Evolutionary conservation across 805 yeast species (phyloP).

Genomic region (Metschnikowia amazonensis): DNA sequence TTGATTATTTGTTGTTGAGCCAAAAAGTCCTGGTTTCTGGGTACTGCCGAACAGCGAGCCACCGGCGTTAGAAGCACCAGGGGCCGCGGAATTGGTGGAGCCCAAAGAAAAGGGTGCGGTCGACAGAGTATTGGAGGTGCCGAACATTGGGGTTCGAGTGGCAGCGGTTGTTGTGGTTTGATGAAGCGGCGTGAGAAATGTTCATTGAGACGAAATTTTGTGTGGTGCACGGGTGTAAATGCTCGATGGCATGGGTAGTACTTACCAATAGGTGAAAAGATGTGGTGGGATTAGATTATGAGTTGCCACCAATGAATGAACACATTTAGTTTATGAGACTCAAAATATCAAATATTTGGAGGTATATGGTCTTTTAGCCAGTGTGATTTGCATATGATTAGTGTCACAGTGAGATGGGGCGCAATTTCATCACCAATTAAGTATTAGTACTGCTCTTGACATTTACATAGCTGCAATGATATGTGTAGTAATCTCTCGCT

Average conservation of each 20-base stretch:
- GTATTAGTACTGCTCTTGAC: too few species aligned
- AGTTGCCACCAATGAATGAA: too few species aligned
- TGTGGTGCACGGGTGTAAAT: constrained; percentile 5
- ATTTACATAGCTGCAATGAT: too few species aligned
- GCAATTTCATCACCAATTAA: too few species aligned
- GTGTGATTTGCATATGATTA: too few species aligned
- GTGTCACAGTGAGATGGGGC: too few species aligned
- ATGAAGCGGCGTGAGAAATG: constrained; percentile 2
- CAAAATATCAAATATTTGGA: too few species aligned
- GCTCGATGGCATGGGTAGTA: neutral
- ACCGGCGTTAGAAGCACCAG: constrained; percentile 8
- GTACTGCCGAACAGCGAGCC: constrained; percentile 11
- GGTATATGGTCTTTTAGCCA: too few species aligned
- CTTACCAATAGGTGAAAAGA: neutral
- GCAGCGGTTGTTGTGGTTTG: neutral
- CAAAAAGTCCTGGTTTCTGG: constrained; percentile 15
- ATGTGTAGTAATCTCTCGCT: too few species aligned
- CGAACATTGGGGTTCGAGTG: constrained; percentile 12
- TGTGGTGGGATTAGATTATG: too few species aligned
- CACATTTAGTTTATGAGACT: too few species aligned
- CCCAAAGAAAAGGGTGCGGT: constrained; percentile 13
- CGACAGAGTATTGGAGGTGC: constrained; percentile 10
- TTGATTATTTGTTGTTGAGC: constrained; percentile 4
- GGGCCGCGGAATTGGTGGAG: constrained; percentile 3
- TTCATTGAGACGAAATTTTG: constrained; percentile 7